Evolutionary conservation across 441 rosid species (phyloP).

Genomic region (Raphanus hybrid): DNA sequence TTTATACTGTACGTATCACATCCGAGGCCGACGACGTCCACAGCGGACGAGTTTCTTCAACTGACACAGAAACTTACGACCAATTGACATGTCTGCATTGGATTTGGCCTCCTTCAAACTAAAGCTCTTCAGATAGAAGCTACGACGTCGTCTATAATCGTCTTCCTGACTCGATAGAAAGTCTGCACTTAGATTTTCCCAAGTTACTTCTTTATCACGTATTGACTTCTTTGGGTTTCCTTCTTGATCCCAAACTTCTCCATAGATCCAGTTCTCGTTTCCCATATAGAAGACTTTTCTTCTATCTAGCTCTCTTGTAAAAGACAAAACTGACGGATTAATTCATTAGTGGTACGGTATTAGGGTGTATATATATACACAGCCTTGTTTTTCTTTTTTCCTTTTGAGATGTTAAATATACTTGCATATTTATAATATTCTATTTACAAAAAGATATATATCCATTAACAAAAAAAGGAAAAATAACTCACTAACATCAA

Average conservation of each 20-base stretch:
- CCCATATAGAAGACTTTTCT: not conserved
- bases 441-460: not conserved
- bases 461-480: no score
- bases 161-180: not conserved
- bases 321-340: not conserved
- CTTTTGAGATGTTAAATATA: not conserved
- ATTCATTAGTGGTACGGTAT: not conserved
- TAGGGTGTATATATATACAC: not conserved
- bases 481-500: no score
- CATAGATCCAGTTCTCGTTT: conserved; percentile 20
- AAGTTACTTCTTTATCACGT: conserved; percentile 10
- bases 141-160: conserved; percentile 21
- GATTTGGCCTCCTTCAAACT: conserved; percentile 14
- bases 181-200: not conserved
- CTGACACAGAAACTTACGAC: conserved; percentile 12
- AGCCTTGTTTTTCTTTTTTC: not conserved
- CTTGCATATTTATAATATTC: not conserved
- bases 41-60: conserved; percentile 32
- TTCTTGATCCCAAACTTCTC: conserved; percentile 26
- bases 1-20: not conserved
- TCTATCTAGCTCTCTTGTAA: not conserved
- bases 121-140: conserved; percentile 25
- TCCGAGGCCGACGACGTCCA: not conserved
- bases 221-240: conserved; percentile 22
- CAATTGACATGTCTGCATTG: not conserved